Base-by-base conservation (phyloP, 345 rosid species). In the Noccaea bulbosa region DNA sequence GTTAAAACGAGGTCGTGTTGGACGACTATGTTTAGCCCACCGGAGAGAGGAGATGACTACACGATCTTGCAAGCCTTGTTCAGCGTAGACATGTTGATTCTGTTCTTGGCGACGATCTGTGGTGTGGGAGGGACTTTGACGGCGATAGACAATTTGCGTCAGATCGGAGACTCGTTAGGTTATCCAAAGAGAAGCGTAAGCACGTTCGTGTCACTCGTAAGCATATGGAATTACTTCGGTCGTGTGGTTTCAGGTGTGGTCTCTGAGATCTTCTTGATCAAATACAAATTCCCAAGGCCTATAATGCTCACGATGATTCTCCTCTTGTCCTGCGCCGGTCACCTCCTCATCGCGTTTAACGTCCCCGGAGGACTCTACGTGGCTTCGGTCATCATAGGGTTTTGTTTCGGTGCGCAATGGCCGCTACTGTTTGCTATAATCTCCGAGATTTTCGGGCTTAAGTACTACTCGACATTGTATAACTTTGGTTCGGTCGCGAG, bases 201-300 rank as follows among this genome's bases (percentile, higher is more conserved):
- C 57, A 81, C 85, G 6, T 85, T 85, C 46, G 73, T 85, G 15
- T 83, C 89, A 8, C 81, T 85, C 4, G 81, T 85, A 9, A 85
- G 89, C 70, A 81, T 83, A 64, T 83, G 87, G 89, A 85, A 81
- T 24, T 85, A 77, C 78, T 78, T 77, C 15, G 89, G 89, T 14
- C 83, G 89, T 46, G 77, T 80, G 3, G 77, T 77, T 9, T 55
- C 89, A 2, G 83, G 87, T 24, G 83, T 81, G 0, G 77, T 67
- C 43, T 85, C 83, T 0, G 89, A 85, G 74, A 74, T 77, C 57
- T 75, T 83, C 39, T 62, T 73, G 71, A 73, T 52, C 46, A 85
- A 77, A 52, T 79, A 81, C 68, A 83, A 73, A 44, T 73, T 81
- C 51, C 88, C 83, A 11, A 74, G 83, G 48, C 85, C 88, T 32